These are phyloP conservation scores for Diaporthe sp. DNA, from an alignment of 2,329 filamentous ascomycete species.

Conservation along the genomic window DNA sequence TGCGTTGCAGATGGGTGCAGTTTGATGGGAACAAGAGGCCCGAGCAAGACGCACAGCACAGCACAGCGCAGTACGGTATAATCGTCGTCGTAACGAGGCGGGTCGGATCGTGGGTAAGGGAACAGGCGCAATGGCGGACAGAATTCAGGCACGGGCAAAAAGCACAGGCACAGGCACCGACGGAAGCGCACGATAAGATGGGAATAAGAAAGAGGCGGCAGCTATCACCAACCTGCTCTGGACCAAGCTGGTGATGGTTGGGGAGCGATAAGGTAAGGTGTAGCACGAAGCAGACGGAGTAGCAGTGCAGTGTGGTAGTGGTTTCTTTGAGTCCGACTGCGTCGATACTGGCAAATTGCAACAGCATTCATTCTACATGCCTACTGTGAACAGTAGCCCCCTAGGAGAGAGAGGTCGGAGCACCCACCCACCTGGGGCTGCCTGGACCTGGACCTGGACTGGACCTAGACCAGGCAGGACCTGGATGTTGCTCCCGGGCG, in stretches of 20 bases:
- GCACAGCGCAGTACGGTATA: background rate
- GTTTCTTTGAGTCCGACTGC: background rate
- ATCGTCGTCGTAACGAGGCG: slow-evolving; percentile 11
- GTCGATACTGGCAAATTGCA: slow-evolving; percentile 6
- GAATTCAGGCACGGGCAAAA: background rate
- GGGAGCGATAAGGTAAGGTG: slow-evolving; percentile 25
- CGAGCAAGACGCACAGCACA: slow-evolving; percentile 23
- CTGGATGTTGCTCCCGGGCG: slow-evolving; percentile 8
- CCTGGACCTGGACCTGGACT: slow-evolving; percentile 22
- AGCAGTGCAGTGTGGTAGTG: slow-evolving; percentile 7
- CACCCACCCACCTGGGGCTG: slow-evolving; percentile 8
- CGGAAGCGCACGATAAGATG: slow-evolving; percentile 8
- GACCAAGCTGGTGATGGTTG: slow-evolving; percentile 12
- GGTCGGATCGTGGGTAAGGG: background rate
- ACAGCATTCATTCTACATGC: background rate
- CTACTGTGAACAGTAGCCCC: background rate
- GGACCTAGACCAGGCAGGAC: slow-evolving; percentile 10
- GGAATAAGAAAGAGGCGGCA: slow-evolving; percentile 9
- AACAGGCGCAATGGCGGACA: slow-evolving; percentile 3
- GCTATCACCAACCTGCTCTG: slow-evolving; percentile 27
- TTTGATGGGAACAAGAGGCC: slow-evolving; percentile 10
- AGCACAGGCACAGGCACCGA: slow-evolving; percentile 1
- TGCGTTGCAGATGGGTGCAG: slow-evolving; percentile 20
- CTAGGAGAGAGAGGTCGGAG: slow-evolving; percentile 14
- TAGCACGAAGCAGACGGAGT: background rate